Base-by-base conservation (phyloP, 1,284 basidiomycete species). In the Kwoniella shivajii region DNA sequence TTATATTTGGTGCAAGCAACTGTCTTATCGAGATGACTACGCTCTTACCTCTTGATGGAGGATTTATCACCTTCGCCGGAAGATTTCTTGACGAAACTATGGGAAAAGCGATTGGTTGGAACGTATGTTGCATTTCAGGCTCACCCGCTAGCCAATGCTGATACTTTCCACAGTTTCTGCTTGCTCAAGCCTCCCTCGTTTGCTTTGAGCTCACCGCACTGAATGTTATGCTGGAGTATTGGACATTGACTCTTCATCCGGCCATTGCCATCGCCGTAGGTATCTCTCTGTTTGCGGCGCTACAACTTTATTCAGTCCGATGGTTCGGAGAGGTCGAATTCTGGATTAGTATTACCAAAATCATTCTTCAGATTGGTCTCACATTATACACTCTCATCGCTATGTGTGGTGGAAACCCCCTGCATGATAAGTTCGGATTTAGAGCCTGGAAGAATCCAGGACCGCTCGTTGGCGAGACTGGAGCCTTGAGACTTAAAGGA, bases 391-490 rank as follows among this genome's bases (percentile, higher is more conserved):
- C 73, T n/a, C 59, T 75, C 36, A 55, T 71, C 42, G 67, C 66
- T 11, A 74, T 74, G 68, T 54, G 63, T 7, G 71, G 72, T 10
- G 72, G 71, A n/a, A 69, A 72, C 39, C 69, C 68, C 3, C 29
- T 59, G 7, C 29, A 54, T 14, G 67, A 70, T 49, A 36, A 31
- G 16, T 72, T 58, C 42, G 67, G 71, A 6, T 72, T 72, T 55
- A 51, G 66, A 18, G 71, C 56, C 54, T 72, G 71, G 69, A 65
- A 66, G 37, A 60, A 65, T 37, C 74, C 72, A 2, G 73, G 72
- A 13, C 57, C 63, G 7, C 64, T 70, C 29, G 58, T 39, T n/a
- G 58, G 51, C 18, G 27, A 45, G 41, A 61, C 60, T 11, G 38
- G 55, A 13, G 53, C 53, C 4, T 18, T 54, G 27, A 54, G 31